phyloP scores from a whole-genome alignment of 805 yeast genomes.

The Yamadazyma philogaea region DNA sequence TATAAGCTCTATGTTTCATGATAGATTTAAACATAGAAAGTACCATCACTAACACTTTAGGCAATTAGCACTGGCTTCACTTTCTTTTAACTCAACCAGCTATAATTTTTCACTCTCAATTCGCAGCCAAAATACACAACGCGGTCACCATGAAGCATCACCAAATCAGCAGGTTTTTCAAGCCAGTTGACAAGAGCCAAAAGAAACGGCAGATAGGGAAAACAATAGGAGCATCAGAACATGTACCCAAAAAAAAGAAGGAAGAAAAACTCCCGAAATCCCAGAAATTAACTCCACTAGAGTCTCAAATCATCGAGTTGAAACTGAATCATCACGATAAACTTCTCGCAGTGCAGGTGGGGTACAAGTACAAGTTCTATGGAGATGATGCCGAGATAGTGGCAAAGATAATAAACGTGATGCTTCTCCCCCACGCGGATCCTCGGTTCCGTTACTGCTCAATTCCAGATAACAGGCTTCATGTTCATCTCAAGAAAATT shows the following conservation, averaged over 20 bases:
- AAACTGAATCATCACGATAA: constrained; percentile 63
- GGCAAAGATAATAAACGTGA: constrained; percentile 62
- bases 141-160: constrained; percentile 9
- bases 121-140: background rate
- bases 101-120: background rate
- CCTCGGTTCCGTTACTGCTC: constrained; percentile 77
- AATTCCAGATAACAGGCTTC: constrained; percentile 74
- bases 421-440: constrained; percentile 62
- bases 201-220: constrained; percentile 6
- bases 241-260: constrained; percentile 17
- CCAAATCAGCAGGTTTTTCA: constrained; percentile 11
- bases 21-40: no score
- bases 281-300: constrained; percentile 60
- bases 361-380: constrained; percentile 84
- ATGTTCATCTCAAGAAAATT: constrained; percentile 71
- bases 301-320: constrained; percentile 68
- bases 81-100: no score
- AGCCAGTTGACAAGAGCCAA: constrained; percentile 1
- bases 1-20: background rate
- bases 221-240: background rate
- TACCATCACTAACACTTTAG: no score
- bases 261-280: constrained; percentile 26
- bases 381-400: constrained; percentile 81
- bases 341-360: constrained; percentile 79
- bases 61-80: no score